These are phyloP conservation scores for Circinella umbellata DNA, from an alignment of 371 early-diverging fungal species.

Conservation along the genomic window DNA sequence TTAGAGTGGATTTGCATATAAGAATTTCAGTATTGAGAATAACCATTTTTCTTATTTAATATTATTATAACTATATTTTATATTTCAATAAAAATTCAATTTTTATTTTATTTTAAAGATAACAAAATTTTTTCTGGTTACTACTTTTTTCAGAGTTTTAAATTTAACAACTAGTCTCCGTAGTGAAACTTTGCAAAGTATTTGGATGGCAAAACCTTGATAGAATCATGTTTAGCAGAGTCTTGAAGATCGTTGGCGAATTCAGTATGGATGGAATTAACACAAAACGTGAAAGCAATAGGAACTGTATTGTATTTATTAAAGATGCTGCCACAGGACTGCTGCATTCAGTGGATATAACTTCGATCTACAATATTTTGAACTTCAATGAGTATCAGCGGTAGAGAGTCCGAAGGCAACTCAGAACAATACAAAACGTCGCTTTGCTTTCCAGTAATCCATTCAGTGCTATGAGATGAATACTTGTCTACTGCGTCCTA, in stretches of 20 bases:
- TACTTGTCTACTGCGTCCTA: neutral
- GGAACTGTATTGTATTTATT: neutral
- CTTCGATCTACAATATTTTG: neutral
- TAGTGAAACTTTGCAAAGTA: neutral
- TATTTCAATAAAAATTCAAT: too few relatives aligned
- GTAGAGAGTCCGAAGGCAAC: neutral
- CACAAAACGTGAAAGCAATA: neutral
- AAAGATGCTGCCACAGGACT: neutral
- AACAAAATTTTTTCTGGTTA: too few relatives aligned
- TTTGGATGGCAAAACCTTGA: conserved; percentile 4
- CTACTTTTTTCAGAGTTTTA: too few relatives aligned
- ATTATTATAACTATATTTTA: too few relatives aligned
- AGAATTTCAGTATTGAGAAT: too few relatives aligned
- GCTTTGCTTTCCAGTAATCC: neutral
- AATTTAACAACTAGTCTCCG: too few relatives aligned
- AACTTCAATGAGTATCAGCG: neutral
- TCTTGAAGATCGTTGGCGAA: neutral
- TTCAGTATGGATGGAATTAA: neutral
- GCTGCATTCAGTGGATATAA: neutral
- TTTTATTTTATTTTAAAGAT: too few relatives aligned
- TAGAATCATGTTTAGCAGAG: neutral
- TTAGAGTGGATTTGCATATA: too few relatives aligned
- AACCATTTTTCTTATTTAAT: too few relatives aligned
- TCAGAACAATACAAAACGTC: neutral
- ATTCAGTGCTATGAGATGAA: neutral